Conservation (phyloP, 306 rosid genomes). For the Cotoneaster glaucophyllus region DNA sequence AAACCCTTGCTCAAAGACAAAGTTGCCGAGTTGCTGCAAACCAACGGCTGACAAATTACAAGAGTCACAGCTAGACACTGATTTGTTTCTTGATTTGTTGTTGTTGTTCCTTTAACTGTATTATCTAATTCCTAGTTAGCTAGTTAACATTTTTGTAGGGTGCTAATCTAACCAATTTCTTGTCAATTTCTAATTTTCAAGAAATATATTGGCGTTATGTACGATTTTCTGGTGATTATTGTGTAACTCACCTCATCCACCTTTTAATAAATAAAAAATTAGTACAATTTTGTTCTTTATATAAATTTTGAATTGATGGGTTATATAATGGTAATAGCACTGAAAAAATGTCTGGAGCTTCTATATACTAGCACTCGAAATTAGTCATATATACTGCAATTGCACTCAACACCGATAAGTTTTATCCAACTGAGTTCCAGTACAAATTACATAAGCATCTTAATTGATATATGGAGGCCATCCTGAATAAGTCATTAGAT, state of each 20-base stretch:
- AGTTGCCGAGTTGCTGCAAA: constrained; percentile 22
- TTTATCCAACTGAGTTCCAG: too few species aligned
- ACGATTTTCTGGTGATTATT: background rate
- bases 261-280: too few species aligned
- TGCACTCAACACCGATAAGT: too few species aligned
- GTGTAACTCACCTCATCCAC: background rate
- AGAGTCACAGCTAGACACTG: background rate
- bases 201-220: background rate
- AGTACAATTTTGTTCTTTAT: background rate
- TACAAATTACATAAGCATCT: too few species aligned
- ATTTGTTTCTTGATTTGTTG: background rate
- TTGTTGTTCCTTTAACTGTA: background rate
- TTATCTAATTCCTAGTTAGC: background rate
- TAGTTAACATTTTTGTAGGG: background rate
- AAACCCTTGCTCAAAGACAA: constrained; percentile 32
- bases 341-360: too few species aligned
- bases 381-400: too few species aligned
- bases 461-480: too few species aligned
- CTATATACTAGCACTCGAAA: too few species aligned
- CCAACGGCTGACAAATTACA: constrained; percentile 9
- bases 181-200: constrained; percentile 11
- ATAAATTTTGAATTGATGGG: too few species aligned
- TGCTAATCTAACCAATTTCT: constrained; percentile 14
- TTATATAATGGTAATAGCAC: too few species aligned
- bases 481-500: too few species aligned